Percentiles rank a stretch among this genome's conserved stretches.
Conservation (phyloP, 495 filamentous ascomycete species). For the Cetradonia linearis region DNA sequence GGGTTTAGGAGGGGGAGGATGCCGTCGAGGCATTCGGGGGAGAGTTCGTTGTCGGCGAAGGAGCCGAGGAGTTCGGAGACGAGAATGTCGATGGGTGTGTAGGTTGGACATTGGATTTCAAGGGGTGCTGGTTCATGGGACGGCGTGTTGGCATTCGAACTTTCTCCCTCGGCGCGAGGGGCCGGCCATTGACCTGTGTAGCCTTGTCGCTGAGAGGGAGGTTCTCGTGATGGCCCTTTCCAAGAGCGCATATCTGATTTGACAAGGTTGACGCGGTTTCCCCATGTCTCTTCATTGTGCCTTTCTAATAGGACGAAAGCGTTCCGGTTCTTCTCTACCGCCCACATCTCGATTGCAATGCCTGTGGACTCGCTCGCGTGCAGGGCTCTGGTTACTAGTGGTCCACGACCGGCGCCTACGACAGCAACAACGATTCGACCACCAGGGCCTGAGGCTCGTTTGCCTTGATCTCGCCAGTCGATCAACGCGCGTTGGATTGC, state of each 20-base stretch:
- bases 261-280: conserved; percentile 64
- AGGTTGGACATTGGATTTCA: conserved; percentile 8
- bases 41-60: conserved; percentile 84
- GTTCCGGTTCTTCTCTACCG: conserved; percentile 96
- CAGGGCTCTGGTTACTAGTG: conserved; percentile 76
- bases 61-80: conserved; percentile 90
- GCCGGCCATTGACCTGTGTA: conserved; percentile 26
- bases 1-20: conserved; percentile 76
- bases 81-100: conserved; percentile 77
- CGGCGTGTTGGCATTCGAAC: neutral
- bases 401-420: conserved; percentile 84
- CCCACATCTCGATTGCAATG: conserved; percentile 74
- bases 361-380: conserved; percentile 65
- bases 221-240: conserved; percentile 51
- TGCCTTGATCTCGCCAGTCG: conserved; percentile 65
- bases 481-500: conserved; percentile 71
- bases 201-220: conserved; percentile 24
- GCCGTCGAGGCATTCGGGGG: conserved; percentile 81
- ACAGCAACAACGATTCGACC: conserved; percentile 81
- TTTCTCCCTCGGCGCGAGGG: neutral
- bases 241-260: conserved; percentile 96
- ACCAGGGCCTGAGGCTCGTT: conserved; percentile 57
- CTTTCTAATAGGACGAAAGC: conserved; percentile 84
- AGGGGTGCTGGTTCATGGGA: neutral
- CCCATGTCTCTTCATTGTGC: conserved; percentile 73